These are phyloP conservation scores for Talaromyces adpressus DNA, from an alignment of 495 filamentous ascomycete genomes.

Conservation along the genomic window DNA sequence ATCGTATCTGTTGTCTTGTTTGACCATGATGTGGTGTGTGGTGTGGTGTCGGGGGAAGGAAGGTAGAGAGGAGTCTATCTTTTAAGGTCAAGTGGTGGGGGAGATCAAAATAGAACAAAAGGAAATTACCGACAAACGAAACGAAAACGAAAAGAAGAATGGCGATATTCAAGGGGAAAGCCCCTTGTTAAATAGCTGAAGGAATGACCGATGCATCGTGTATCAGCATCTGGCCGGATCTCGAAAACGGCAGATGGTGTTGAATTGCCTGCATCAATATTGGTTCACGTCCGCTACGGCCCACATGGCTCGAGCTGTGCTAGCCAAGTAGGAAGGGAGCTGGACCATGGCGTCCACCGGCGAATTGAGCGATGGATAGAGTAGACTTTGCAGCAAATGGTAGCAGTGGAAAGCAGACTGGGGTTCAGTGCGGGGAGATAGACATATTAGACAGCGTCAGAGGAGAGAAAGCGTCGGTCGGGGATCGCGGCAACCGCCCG, in stretches of 20 bases:
- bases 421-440: slow-evolving; percentile 3
- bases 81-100: not conserved
- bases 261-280: not conserved
- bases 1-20: slow-evolving; percentile 48
- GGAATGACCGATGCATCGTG: not conserved
- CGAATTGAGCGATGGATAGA: not conserved
- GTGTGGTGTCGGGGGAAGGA: not conserved
- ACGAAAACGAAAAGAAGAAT: slow-evolving; percentile 8
- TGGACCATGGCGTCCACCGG: not conserved
- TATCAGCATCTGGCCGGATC: not conserved
- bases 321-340: not conserved
- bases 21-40: slow-evolving; percentile 21
- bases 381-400: not conserved
- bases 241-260: slow-evolving; percentile 4
- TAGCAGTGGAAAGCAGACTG: not conserved
- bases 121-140: slow-evolving; percentile 3
- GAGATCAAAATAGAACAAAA: slow-evolving; percentile 5
- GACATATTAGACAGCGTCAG: too few species aligned
- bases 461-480: not conserved
- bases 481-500: not conserved
- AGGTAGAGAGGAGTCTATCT: not conserved
- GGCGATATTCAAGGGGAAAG: not conserved
- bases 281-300: not conserved
- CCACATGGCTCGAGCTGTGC: not conserved
- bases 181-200: not conserved